Conservation (phyloP, 208 protist genomes). For the Acanthamoeba castellanii region DNA sequence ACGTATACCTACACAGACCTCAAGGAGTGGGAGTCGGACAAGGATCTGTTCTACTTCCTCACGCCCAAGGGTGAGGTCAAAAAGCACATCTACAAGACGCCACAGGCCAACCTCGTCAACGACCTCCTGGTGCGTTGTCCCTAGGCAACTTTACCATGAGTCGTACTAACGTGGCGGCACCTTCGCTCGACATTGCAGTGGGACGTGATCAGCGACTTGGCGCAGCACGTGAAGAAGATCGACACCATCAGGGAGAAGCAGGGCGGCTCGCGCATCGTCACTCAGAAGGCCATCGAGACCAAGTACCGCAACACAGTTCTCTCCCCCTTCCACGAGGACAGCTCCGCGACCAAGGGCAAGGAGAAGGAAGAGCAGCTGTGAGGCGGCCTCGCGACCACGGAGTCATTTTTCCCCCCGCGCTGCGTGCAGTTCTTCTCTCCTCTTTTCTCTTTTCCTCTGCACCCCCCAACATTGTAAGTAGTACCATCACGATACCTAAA, state of each 20-base stretch:
- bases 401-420: too few species aligned
- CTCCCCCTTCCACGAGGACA: constrained; percentile 24
- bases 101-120: constrained; percentile 67
- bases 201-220: constrained; percentile 71
- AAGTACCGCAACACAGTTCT: background rate
- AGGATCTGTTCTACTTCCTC: constrained; percentile 65
- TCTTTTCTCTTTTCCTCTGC: background rate
- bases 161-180: background rate
- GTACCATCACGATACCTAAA: background rate
- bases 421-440: background rate
- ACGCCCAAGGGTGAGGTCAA: constrained; percentile 69
- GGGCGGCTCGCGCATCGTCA: constrained; percentile 39
- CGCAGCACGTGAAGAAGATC: constrained; percentile 70
- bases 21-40: constrained; percentile 71
- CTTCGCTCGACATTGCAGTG: background rate
- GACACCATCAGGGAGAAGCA: constrained; percentile 75
- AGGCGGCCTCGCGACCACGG: background rate
- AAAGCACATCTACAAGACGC: constrained; percentile 72
- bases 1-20: constrained; percentile 73
- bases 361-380: background rate
- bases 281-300: constrained; percentile 1
- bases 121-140: constrained; percentile 38
- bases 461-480: constrained; percentile 17
- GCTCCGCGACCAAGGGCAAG: background rate
- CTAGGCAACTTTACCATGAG: background rate